Evolutionary conservation across 1,284 basidiomycete species (phyloP), one percentile per base, ranked within the genome.

Genomic region (Cystobasidium sp.): DNA sequence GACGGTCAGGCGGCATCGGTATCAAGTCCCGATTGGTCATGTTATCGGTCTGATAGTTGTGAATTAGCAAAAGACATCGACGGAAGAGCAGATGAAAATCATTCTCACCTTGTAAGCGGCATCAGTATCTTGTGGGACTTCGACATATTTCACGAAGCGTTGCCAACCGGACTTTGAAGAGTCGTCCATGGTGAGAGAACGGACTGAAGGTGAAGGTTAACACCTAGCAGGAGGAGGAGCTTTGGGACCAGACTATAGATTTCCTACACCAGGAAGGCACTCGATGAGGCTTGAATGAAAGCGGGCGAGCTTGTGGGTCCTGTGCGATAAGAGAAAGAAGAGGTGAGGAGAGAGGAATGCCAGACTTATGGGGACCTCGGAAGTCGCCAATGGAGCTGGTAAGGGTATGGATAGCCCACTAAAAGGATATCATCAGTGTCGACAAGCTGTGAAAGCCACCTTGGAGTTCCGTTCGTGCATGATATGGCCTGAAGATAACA

Each of bases 1-100:
- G 67, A 8, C 79, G 68, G 44, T 79, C 78, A 18, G 75, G 75
- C 2, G 79, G 79, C 44, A 81, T 81, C 5, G 80, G 80, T 43
- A 80, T 80, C 20, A 80, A 74, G 71, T 81, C 80, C 43, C 79
- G 75, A 70, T 80, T 80, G 71, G 66, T 68, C 59, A 61, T 61
- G 44, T 61, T 61, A 20, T 61, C 59, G 59, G 59, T 61, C 59
- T 61, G 39, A 10, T 43, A 44, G n/a, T 22, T 24, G 14, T 43
- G 31, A 16, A 46, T 44, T 44, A 61, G 37, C 59, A 22, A 37
- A 61, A 22, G 56, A 18, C 44, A 12, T 7, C 22, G 14, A 14
- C 0, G 2, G 39, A 24, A n/a, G 18, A 44, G 39, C 20, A 14
- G 20, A 14, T 16, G 3, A 43, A n/a, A 41, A 20, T 0, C 6